phyloP scores from a whole-genome alignment of 768 basidiomycete genomes.

The Suillus placidus region DNA sequence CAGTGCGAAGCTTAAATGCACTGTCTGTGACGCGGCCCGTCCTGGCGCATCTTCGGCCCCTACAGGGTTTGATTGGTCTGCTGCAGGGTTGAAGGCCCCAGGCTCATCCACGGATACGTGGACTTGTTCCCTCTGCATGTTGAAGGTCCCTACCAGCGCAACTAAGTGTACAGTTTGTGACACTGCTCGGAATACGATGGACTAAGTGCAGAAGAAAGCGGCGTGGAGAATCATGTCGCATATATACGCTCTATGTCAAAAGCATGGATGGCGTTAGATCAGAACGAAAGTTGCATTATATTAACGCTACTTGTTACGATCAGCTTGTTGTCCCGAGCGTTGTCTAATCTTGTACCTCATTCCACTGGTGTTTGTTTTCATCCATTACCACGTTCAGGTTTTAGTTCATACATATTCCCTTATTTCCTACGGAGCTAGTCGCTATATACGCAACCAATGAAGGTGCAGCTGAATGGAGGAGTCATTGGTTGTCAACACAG shows the following conservation, averaged over 20 bases:
- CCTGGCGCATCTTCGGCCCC: constrained; percentile 15
- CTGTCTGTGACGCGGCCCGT: constrained; percentile 49
- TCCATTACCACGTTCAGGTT: background rate
- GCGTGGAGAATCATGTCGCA: background rate
- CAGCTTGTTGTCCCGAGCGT: background rate
- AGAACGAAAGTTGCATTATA: background rate
- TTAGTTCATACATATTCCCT: constrained; percentile 1
- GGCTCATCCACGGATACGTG: constrained; percentile 31
- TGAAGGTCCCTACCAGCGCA: constrained; percentile 49
- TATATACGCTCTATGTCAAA: background rate
- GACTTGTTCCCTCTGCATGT: constrained; percentile 42
- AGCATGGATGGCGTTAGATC: background rate
- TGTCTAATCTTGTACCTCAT: background rate
- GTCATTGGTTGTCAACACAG: background rate
- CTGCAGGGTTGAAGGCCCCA: constrained; percentile 36
- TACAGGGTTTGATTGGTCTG: constrained; percentile 41
- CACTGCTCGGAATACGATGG: constrained; percentile 30
- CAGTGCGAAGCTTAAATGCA: constrained; percentile 48
- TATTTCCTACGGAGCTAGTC: background rate
- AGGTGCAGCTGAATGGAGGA: background rate
- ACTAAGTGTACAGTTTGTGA: constrained; percentile 57
- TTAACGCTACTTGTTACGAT: background rate
- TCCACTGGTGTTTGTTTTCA: background rate
- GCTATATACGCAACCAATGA: background rate
- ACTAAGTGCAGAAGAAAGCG: background rate